phyloP scores from a whole-genome alignment of 2,329 filamentous ascomycete genomes.

The Podosphaera fusca region DNA sequence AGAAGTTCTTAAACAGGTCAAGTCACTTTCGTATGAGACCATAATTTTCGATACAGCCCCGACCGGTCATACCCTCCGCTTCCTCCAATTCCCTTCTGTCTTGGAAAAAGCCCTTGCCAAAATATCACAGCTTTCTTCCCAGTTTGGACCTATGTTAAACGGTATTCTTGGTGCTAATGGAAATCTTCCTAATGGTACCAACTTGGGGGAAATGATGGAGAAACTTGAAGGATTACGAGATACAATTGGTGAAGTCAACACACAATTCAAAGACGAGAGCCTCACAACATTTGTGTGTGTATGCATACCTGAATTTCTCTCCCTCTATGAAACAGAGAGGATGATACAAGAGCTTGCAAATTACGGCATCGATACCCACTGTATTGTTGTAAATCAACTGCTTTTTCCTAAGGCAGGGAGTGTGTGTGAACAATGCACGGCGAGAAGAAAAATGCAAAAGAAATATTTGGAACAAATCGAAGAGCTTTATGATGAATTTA shows the following conservation, averaged over 20 bases:
- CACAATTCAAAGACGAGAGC: constrained; percentile 91
- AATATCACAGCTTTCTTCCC: constrained; percentile 74
- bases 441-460: constrained; percentile 92
- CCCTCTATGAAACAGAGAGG: constrained; percentile 91
- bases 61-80: constrained; percentile 91
- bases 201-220: constrained; percentile 71
- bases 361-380: constrained; percentile 89
- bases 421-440: constrained; percentile 84
- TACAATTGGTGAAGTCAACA: constrained; percentile 88
- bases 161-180: constrained; percentile 52
- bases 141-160: constrained; percentile 92
- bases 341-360: constrained; percentile 96
- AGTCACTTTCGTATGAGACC: constrained; percentile 92
- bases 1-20: constrained; percentile 97
- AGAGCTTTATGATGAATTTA: constrained; percentile 96
- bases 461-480: constrained; percentile 98
- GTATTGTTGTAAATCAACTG: constrained; percentile 94
- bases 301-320: constrained; percentile 92
- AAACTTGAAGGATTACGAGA: constrained; percentile 86
- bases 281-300: constrained; percentile 96
- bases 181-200: constrained; percentile 70
- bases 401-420: constrained; percentile 73
- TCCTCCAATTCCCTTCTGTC: constrained; percentile 93
- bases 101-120: constrained; percentile 98
- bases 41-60: constrained; percentile 98